phyloP scores from a whole-genome alignment of 108 stramenopile genomes.

The Nitzschia palea region DNA sequence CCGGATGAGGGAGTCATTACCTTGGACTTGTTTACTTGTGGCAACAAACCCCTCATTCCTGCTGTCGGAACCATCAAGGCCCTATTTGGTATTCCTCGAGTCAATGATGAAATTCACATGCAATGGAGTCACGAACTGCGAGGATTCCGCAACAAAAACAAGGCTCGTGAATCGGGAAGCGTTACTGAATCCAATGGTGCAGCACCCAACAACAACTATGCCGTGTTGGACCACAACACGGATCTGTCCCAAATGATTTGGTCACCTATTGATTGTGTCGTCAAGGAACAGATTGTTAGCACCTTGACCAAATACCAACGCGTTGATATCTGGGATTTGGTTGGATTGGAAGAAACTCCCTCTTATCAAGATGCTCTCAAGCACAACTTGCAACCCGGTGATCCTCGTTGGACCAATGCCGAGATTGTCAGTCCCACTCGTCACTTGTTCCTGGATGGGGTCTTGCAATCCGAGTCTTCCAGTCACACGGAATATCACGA shows the following conservation, averaged over 20 bases:
- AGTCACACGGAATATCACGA: conserved; percentile 76
- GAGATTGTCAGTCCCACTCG: conserved; percentile 64
- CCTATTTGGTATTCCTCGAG: conserved; percentile 67
- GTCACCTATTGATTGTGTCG: conserved; percentile 39
- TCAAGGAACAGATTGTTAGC: conserved; percentile 37
- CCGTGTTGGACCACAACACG: conserved; percentile 36
- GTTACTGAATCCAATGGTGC: not conserved
- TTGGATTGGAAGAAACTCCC: conserved; percentile 68
- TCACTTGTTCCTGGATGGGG: conserved; percentile 71
- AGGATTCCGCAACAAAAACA: conserved; percentile 70
- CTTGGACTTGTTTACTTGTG: conserved; percentile 82
- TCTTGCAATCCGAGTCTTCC: conserved; percentile 30
- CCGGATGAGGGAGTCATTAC: conserved; percentile 88
- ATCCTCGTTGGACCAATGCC: conserved; percentile 72
- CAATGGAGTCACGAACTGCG: conserved; percentile 80
- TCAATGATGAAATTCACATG: conserved; percentile 32
- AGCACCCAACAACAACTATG: conserved; percentile 27
- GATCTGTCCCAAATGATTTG: conserved; percentile 39
- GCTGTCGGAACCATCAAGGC: conserved; percentile 61
- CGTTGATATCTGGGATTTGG: conserved; percentile 85
- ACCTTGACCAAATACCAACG: conserved; percentile 49
- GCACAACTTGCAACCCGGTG: conserved; percentile 58
- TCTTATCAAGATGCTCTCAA: conserved; percentile 61
- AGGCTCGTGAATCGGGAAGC: not conserved
- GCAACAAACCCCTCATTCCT: conserved; percentile 70